These are phyloP conservation scores for Sordariomycetes sp. DNA, from an alignment of 2,329 filamentous ascomycete genomes.

Conservation along the genomic window DNA sequence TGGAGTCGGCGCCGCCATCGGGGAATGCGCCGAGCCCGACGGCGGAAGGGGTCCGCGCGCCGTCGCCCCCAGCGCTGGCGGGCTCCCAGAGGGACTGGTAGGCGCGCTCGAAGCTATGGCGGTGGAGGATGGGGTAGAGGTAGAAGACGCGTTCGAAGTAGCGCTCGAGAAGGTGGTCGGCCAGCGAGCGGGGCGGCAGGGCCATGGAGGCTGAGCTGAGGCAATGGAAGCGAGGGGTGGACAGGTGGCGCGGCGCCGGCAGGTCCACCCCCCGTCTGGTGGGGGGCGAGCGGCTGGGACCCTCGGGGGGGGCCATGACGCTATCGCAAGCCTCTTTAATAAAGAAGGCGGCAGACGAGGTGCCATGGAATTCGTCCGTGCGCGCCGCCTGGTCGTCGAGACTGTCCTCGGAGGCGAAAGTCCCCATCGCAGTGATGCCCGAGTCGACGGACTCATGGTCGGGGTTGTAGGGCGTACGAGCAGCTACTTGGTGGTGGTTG, in stretches of 20 bases:
- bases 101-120: too few relatives aligned
- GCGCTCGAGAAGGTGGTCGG: too few relatives aligned
- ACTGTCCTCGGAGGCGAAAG: constrained; percentile 15
- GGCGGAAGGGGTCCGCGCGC: neutral
- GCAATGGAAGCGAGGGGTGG: constrained; percentile 2
- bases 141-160: too few relatives aligned
- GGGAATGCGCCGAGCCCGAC: neutral
- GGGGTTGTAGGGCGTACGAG: too few relatives aligned
- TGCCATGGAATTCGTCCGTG: constrained; percentile 21
- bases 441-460: too few relatives aligned
- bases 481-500: too few relatives aligned
- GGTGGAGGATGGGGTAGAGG: too few relatives aligned
- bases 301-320: constrained; percentile 7
- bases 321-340: constrained; percentile 19
- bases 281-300: constrained; percentile 7
- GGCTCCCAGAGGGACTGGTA: too few relatives aligned
- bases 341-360: constrained; percentile 26
- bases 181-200: too few relatives aligned
- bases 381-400: constrained; percentile 12
- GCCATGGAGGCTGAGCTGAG: neutral
- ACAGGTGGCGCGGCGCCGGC: too few relatives aligned
- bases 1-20: constrained; percentile 4
- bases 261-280: too few relatives aligned
- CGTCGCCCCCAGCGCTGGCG: neutral
- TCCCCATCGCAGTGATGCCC: constrained; percentile 25